Evolutionary conservation across 169 alveolate species (phyloP).

Genomic region (Theileria orientalis): DNA sequence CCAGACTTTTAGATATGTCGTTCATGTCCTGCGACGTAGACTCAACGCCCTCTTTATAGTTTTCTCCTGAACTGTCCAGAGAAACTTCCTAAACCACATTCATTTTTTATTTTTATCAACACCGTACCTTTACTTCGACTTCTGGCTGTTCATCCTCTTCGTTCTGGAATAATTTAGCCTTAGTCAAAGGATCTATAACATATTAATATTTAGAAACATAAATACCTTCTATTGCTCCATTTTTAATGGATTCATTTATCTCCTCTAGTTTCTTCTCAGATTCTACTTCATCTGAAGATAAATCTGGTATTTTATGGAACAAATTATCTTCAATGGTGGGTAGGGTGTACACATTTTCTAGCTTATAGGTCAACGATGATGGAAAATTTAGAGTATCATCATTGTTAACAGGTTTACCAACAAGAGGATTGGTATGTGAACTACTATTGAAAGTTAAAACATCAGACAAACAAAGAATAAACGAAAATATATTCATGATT

Average conservation of each 20-base stretch:
- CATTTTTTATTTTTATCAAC: background rate
- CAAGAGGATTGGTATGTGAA: background rate
- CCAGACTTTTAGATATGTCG: background rate
- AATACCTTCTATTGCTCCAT: background rate
- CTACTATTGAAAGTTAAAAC: background rate
- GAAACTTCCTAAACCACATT: conserved; percentile 1
- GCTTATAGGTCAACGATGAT: background rate
- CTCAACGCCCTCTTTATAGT: conserved; percentile 47
- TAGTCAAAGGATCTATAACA: background rate
- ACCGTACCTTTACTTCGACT: background rate
- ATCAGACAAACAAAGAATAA: background rate
- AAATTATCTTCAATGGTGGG: conserved; percentile 64
- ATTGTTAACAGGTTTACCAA: background rate
- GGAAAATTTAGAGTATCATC: conserved; percentile 12
- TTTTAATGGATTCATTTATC: background rate
- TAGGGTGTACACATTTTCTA: background rate
- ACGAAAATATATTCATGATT: background rate
- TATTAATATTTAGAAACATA: background rate
- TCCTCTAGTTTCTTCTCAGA: conserved; percentile 6
- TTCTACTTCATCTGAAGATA: background rate
- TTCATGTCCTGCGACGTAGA: conserved; percentile 20
- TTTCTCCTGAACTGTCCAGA: conserved; percentile 6
- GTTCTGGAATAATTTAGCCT: conserved; percentile 10
- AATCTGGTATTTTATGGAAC: background rate
- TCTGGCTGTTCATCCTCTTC: background rate